Percentiles rank a stretch among this genome's conserved stretches.
Conservation (phyloP, 768 basidiomycete genomes). For the Boletus sensibilis region DNA sequence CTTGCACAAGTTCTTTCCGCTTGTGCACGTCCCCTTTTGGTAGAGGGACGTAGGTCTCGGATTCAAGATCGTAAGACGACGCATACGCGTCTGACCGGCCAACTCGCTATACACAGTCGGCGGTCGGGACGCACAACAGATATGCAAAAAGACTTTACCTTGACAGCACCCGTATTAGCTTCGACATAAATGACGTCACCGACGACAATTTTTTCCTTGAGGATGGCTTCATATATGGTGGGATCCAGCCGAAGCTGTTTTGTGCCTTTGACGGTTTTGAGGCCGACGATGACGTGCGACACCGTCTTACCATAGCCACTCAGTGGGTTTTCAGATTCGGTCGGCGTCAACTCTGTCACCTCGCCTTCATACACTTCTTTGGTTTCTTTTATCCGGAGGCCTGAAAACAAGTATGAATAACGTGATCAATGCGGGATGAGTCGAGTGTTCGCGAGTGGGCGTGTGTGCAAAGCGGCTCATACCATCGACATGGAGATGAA, state of each 20-base stretch:
- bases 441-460: background rate
- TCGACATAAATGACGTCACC: conserved; percentile 98
- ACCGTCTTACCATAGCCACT: conserved; percentile 98
- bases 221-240: conserved; percentile 92
- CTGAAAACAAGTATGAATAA: conserved; percentile 26
- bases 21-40: conserved; percentile 98
- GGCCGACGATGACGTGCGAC: conserved; percentile 93
- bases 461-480: background rate
- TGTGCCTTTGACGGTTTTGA: conserved; percentile 91
- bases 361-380: conserved; percentile 99
- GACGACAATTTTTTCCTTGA: conserved; percentile 95
- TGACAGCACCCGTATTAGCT: conserved; percentile 90
- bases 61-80: conserved; percentile 95
- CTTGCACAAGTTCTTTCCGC: conserved; percentile 92
- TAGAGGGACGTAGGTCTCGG: conserved; percentile 96
- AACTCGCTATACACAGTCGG: conserved; percentile 62
- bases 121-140: background rate
- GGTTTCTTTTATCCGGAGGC: conserved; percentile 96
- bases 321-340: conserved; percentile 95
- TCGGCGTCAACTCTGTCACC: conserved; percentile 94
- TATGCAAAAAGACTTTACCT: conserved; percentile 48
- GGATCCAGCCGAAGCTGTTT: conserved; percentile 95
- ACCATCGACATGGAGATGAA: background rate
- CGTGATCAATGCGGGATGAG: background rate
- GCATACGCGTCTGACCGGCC: conserved; percentile 97